Conservation (phyloP, 1,284 basidiomycete species). For the Sporisorium exsertum region DNA sequence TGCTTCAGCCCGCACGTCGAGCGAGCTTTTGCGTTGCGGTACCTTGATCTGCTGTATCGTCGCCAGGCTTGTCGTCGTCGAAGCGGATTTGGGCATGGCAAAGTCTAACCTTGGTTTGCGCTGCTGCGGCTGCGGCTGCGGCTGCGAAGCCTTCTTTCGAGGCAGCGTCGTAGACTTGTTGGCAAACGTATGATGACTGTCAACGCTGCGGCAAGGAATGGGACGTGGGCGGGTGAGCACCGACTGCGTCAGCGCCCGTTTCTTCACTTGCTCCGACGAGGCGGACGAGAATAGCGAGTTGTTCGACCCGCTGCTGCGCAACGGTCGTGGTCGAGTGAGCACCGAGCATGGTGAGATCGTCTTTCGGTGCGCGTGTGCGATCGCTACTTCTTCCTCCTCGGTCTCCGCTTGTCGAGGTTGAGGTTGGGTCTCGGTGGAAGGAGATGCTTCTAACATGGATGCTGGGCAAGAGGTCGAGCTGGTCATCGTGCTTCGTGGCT, state of each 20-base stretch:
- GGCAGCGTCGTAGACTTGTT: constrained; percentile 1
- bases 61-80: constrained; percentile 6
- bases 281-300: constrained; percentile 19
- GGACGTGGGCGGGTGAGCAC: constrained; percentile 24
- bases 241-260: not conserved
- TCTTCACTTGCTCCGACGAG: constrained; percentile 10
- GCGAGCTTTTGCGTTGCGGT: constrained; percentile 30
- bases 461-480: constrained; percentile 22
- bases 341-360: constrained; percentile 9
- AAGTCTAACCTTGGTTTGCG: not conserved
- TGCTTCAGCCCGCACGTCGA: constrained; percentile 26
- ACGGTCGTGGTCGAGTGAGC: constrained; percentile 23
- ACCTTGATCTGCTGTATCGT: constrained; percentile 9
- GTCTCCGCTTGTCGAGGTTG: not conserved
- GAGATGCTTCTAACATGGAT: not conserved
- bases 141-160: not conserved
- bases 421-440: not conserved
- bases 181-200: constrained; percentile 3
- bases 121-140: not conserved
- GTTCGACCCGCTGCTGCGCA: constrained; percentile 4
- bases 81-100: constrained; percentile 11
- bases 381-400: not conserved
- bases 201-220: not conserved
- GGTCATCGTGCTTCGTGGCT: not conserved
- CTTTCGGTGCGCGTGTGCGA: constrained; percentile 13